A percentile compares a stretch with the other conserved stretches of the same genome.
These are phyloP conservation scores for Naganishia onofrii DNA, from an alignment of 768 basidiomycete genomes.

Conservation along the genomic window DNA sequence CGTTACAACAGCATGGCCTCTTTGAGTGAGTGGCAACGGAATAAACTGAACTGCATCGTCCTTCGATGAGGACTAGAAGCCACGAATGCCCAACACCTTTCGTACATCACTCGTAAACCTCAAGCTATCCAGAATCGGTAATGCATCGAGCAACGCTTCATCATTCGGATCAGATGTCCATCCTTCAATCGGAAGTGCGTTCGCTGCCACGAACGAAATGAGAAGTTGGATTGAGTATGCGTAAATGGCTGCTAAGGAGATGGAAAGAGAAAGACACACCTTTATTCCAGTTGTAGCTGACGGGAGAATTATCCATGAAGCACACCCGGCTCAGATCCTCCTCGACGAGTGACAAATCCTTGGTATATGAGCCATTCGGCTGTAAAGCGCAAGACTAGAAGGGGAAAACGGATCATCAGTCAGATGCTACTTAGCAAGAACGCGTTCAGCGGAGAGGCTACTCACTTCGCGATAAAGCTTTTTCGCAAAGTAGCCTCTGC, in stretches of 20 bases:
- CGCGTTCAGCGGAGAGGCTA: neutral
- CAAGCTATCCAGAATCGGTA: constrained; percentile 92
- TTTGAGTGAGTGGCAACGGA: too few species aligned
- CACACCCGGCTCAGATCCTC: constrained; percentile 87
- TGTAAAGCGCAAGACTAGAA: constrained; percentile 68
- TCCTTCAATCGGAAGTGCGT: constrained; percentile 97
- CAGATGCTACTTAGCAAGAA: neutral
- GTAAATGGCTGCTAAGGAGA: too few species aligned
- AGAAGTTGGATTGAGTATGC: neutral
- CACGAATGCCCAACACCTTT: constrained; percentile 72
- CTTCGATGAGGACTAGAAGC: too few species aligned
- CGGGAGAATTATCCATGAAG: constrained; percentile 91
- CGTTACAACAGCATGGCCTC: too few species aligned
- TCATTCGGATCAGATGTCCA: constrained; percentile 98
- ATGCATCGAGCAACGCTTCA: constrained; percentile 89
- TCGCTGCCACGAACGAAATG: constrained; percentile 61
- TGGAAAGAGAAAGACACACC: too few species aligned
- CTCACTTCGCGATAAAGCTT: constrained; percentile 88
- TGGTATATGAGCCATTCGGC: constrained; percentile 89
- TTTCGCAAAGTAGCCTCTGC: constrained; percentile 80
- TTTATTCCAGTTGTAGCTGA: constrained; percentile 88
- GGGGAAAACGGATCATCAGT: constrained; percentile 12
- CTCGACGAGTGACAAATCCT: constrained; percentile 84
- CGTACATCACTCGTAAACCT: constrained; percentile 95
- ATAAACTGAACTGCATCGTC: too few species aligned